A percentile compares a stretch with the other conserved stretches of the same genome.
Conservation (phyloP, 1,139 yeast species). For the Yamadazyma atmosphaerica region DNA sequence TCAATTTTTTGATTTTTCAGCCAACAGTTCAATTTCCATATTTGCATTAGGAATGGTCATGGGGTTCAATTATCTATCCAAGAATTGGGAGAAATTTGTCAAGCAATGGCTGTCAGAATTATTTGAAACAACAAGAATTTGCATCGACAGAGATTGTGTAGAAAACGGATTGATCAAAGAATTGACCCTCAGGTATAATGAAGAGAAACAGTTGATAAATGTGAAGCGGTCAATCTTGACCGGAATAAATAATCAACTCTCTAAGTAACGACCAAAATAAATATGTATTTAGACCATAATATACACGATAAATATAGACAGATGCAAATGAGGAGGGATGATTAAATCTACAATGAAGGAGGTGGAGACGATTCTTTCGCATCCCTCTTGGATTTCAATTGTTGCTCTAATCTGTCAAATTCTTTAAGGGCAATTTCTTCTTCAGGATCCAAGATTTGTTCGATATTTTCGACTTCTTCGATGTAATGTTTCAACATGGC, state of each 20-base stretch:
- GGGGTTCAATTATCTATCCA: slow-evolving; percentile 46
- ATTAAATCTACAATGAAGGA: slow-evolving; percentile 27
- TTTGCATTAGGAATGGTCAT: slow-evolving; percentile 42
- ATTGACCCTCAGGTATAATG: slow-evolving; percentile 24
- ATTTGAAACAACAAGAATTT: slow-evolving; percentile 37
- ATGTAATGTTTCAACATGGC: slow-evolving; percentile 82
- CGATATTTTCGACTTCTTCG: slow-evolving; percentile 77
- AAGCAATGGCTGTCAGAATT: slow-evolving; percentile 29
- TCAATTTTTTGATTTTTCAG: slow-evolving; percentile 35
- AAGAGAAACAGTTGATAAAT: slow-evolving; percentile 20
- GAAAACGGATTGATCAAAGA: slow-evolving; percentile 41
- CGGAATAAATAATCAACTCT: slow-evolving; percentile 10
- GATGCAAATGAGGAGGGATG: slow-evolving; percentile 19
- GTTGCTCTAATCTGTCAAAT: slow-evolving; percentile 65
- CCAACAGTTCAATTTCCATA: slow-evolving; percentile 36
- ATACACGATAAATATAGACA: slow-evolving; percentile 14
- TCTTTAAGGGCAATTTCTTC: slow-evolving; percentile 60
- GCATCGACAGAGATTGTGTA: slow-evolving; percentile 38
- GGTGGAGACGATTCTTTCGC: slow-evolving; percentile 26
- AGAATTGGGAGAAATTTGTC: slow-evolving; percentile 34
- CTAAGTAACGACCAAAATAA: slow-evolving; percentile 4
- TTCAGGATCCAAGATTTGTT: slow-evolving; percentile 57
- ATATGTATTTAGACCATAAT: slow-evolving; percentile 4
- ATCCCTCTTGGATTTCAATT: slow-evolving; percentile 22
- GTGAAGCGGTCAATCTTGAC: slow-evolving; percentile 21